Conservation (phyloP, 108 stramenopile species). For the Nannochloropsis oceanica region DNA sequence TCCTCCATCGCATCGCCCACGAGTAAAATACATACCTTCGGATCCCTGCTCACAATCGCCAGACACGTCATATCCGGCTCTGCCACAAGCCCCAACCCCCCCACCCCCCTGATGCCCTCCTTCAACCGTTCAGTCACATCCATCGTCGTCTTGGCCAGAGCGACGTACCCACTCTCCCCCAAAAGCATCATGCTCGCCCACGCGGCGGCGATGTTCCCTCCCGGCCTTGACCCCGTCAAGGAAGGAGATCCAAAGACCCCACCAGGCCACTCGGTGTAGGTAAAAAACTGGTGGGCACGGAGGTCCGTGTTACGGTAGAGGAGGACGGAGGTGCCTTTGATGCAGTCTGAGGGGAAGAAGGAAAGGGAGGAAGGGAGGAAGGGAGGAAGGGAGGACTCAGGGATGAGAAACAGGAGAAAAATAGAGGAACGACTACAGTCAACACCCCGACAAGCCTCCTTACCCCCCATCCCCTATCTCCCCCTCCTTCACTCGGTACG, state of each 20-base stretch:
- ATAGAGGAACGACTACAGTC: too few species aligned
- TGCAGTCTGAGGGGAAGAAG: background rate
- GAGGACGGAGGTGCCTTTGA: slow-evolving; percentile 63
- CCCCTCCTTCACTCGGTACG: background rate
- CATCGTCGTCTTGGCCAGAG: background rate
- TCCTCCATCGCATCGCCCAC: slow-evolving; percentile 43
- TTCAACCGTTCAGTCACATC: background rate
- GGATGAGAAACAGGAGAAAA: background rate
- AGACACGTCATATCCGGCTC: slow-evolving; percentile 56
- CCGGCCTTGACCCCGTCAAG: slow-evolving; percentile 59
- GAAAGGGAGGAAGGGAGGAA: background rate
- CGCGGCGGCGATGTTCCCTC: slow-evolving; percentile 54
- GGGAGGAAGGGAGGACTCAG: background rate
- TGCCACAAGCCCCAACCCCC: background rate
- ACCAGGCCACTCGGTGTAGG: slow-evolving; percentile 58
- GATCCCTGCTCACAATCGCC: slow-evolving; percentile 37
- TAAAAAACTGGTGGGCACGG: slow-evolving; percentile 40
- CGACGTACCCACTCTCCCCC: background rate
- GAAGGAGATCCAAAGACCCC: slow-evolving; percentile 69
- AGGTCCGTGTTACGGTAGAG: slow-evolving; percentile 45
- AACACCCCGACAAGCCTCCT: too few species aligned
- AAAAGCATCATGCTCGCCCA: slow-evolving; percentile 58
- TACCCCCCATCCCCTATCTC: background rate
- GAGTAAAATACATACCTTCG: slow-evolving; percentile 11
- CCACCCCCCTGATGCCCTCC: background rate